A percentile compares a stretch with the other conserved stretches of the same genome.
phyloP scores from a whole-genome alignment of 108 stramenopile species.

The Fragilariopsis cylindrus region DNA sequence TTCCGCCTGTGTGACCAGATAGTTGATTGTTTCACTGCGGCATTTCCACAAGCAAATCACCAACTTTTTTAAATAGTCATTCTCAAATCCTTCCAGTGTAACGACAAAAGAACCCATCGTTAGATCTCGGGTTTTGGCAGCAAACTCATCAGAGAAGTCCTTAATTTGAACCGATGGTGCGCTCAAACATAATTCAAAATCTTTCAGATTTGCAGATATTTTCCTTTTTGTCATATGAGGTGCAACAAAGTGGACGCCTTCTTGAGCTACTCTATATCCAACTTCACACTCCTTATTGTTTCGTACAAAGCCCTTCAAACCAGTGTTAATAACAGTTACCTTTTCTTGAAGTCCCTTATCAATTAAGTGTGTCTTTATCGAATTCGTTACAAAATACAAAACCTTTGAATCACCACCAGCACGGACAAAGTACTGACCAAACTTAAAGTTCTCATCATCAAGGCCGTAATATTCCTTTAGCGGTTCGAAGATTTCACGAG shows the following conservation, averaged over 20 bases:
- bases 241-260: slow-evolving; percentile 73
- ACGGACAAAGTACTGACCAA: slow-evolving; percentile 72
- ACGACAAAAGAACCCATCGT: slow-evolving; percentile 78
- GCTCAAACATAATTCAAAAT: slow-evolving; percentile 68
- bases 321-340: slow-evolving; percentile 75
- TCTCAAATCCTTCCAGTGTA: slow-evolving; percentile 68
- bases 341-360: slow-evolving; percentile 72
- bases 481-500: slow-evolving; percentile 54
- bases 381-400: slow-evolving; percentile 71
- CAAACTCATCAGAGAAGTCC: slow-evolving; percentile 55
- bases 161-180: slow-evolving; percentile 30
- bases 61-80: slow-evolving; percentile 71
- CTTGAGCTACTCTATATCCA: slow-evolving; percentile 72
- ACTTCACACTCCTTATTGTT: slow-evolving; percentile 58
- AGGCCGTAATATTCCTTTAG: slow-evolving; percentile 77
- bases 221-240: slow-evolving; percentile 85
- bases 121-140: slow-evolving; percentile 38
- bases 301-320: slow-evolving; percentile 75
- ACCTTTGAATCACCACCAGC: slow-evolving; percentile 72
- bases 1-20: slow-evolving; percentile 77
- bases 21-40: slow-evolving; percentile 57
- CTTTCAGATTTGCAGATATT: slow-evolving; percentile 51
- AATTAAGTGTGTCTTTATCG: slow-evolving; percentile 65
- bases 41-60: slow-evolving; percentile 79
- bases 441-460: slow-evolving; percentile 53